phyloP scores from a whole-genome alignment of 495 filamentous ascomycete species.

The Cercophora scortea region DNA sequence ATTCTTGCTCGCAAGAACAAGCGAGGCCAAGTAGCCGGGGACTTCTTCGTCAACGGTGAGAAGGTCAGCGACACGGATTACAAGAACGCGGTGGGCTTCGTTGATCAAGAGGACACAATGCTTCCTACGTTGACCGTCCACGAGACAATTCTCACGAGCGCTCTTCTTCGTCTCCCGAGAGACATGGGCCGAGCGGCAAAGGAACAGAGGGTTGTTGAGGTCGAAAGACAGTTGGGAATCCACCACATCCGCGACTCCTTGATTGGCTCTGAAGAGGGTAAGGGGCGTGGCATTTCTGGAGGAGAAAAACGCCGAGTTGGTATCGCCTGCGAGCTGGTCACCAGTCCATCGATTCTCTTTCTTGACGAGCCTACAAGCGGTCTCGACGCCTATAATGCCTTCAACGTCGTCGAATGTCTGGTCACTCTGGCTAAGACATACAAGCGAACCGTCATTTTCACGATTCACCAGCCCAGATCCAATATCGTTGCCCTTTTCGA shows the following conservation, averaged over 20 bases:
- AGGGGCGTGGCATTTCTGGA: conserved; percentile 89
- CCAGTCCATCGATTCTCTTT: conserved; percentile 94
- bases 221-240: conserved; percentile 92
- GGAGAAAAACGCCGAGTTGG: conserved; percentile 94
- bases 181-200: conserved; percentile 85
- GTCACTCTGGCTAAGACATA: conserved; percentile 93
- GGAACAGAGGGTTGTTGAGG: conserved; percentile 81
- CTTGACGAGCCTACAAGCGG: conserved; percentile 96
- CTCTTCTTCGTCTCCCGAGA: conserved; percentile 76
- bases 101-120: conserved; percentile 98
- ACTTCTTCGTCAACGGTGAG: conserved; percentile 93
- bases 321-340: conserved; percentile 96
- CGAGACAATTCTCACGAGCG: conserved; percentile 93
- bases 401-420: conserved; percentile 93
- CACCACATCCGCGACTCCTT: conserved; percentile 84
- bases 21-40: conserved; percentile 65
- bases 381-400: conserved; percentile 91
- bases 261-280: conserved; percentile 96
- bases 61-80: conserved; percentile 80
- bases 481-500: conserved; percentile 99
- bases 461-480: conserved; percentile 98
- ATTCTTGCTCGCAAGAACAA: conserved; percentile 98
- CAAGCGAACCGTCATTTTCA: conserved; percentile 94
- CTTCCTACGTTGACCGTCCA: conserved; percentile 94
- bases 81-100: conserved; percentile 86